Evolutionary conservation across 306 rosid species (phyloP), one percentile per base, ranked within the genome.

Genomic region (Begonia fuchsioides): DNA sequence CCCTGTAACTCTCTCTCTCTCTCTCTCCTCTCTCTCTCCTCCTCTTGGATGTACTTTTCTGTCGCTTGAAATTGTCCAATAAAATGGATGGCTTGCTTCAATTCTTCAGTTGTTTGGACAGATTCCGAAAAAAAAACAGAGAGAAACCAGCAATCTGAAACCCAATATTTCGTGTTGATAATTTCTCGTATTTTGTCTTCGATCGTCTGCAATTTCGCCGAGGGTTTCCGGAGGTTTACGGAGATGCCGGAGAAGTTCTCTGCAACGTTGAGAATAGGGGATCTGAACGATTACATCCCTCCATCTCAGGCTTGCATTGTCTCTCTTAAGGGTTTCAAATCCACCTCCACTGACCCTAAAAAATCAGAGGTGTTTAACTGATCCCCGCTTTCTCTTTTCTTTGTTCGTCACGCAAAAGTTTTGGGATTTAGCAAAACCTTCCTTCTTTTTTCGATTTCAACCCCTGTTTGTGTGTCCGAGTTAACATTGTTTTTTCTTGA

Each of bases 231-330:
- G 45, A 41, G 14, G 45, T 13, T 12, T 38, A 17, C 41, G 13
- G 44, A 52, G 59, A 88, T 88, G 97, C 79, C 97, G 10, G 82
- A 84, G 61, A 88, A 84, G 59, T 84, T 90, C 78, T 90, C 95
- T 26, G 73, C 97, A 6, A 75, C 72, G 39, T 85, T 90, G 67
- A 85, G 95, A 50, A 81, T 90, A 51, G 86, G 88, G 51, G 97
- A 90, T 68, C 84, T 90, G 59, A 90, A 72, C 60, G 97, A 90
- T 63, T 90, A 68, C 72, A 76, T 90, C 18, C 86, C 97, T 6
- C 97, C 97, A 5, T 78, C 95, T 5, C 95, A 90, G 63, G 87
- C 78, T 32, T 90, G 95, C 50, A 79, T 90, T 59, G 95, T 90
- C 14, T 90, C 95, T 54, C 93, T 83, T 60, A 88, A 86, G 53